Conservation (phyloP, 1,284 basidiomycete genomes). For the Tausonia pullulans region DNA sequence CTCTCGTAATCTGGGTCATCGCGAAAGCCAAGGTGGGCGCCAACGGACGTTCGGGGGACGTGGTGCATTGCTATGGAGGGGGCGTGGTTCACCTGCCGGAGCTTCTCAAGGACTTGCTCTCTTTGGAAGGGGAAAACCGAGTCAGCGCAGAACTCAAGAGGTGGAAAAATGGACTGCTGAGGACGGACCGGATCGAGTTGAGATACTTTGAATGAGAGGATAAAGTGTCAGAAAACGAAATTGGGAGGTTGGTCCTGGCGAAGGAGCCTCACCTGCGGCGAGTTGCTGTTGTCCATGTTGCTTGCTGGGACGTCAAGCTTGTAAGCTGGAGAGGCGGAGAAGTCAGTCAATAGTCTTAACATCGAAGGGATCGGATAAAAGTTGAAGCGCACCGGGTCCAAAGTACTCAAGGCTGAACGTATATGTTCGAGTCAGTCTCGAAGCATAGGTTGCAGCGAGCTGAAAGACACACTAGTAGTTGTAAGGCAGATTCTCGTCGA, state of each 20-base stretch:
- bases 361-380: too few species aligned
- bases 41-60: conserved; percentile 46
- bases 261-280: conserved; percentile 28
- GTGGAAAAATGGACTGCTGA: too few species aligned
- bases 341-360: too few species aligned
- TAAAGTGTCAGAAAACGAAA: too few species aligned
- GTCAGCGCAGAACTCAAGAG: not conserved
- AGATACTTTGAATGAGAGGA: conserved; percentile 50
- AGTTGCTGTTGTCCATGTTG: conserved; percentile 91
- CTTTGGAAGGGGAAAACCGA: conserved; percentile 33
- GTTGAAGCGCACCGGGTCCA: conserved; percentile 51
- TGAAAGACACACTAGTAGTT: conserved; percentile 55
- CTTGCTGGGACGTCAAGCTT: conserved; percentile 80
- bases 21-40: conserved; percentile 30
- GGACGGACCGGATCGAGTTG: conserved; percentile 59
- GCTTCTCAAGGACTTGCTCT: conserved; percentile 59
- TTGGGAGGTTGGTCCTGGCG: too few species aligned
- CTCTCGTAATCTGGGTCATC: conserved; percentile 32
- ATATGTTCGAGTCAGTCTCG: not conserved
- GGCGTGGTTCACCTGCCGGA: conserved; percentile 64
- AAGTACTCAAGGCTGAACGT: conserved; percentile 7
- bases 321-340: conserved; percentile 38
- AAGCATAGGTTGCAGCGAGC: not conserved
- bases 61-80: conserved; percentile 83
- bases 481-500: conserved; percentile 78